phyloP scores from a whole-genome alignment of 129 eudicot species.

The Helianthus tuberosus region DNA sequence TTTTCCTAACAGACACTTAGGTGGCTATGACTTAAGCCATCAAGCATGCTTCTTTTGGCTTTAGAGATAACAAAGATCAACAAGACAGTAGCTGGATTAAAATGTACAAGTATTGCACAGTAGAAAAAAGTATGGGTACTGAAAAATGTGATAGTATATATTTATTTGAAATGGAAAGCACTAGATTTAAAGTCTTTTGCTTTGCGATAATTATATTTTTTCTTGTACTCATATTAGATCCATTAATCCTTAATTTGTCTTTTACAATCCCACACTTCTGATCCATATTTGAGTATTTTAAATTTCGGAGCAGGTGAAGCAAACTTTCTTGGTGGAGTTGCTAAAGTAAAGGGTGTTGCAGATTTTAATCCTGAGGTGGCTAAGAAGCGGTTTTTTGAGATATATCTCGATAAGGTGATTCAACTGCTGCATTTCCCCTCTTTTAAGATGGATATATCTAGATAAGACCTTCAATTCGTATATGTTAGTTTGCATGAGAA shows the following conservation, averaged over 20 bases:
- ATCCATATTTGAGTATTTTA: slow-evolving; percentile 13
- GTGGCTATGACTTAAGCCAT: slow-evolving; percentile 1
- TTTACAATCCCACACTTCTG: slow-evolving; percentile 12
- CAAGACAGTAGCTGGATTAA: neutral
- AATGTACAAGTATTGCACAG: neutral
- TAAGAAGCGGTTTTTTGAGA: slow-evolving; percentile 92
- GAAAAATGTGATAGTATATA: neutral
- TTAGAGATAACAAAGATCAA: neutral
- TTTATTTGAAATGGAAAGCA: neutral
- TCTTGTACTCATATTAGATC: neutral
- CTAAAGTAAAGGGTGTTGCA: slow-evolving; percentile 75
- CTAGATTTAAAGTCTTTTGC: neutral
- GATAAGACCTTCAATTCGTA: neutral
- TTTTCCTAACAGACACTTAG: neutral
- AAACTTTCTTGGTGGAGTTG: slow-evolving; percentile 96
- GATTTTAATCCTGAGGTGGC: slow-evolving; percentile 79
- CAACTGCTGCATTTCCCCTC: neutral
- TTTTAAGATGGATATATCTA: neutral
- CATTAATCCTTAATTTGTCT: neutral
- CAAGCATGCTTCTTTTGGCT: neutral
- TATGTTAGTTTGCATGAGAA: slow-evolving; percentile 10
- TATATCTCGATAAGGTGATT: slow-evolving; percentile 85
- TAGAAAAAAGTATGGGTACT: neutral
- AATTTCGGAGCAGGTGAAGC: slow-evolving; percentile 77
- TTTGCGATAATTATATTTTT: neutral